Conservation (phyloP, 768 basidiomycete species). For the Hemileccinum impolitum region DNA sequence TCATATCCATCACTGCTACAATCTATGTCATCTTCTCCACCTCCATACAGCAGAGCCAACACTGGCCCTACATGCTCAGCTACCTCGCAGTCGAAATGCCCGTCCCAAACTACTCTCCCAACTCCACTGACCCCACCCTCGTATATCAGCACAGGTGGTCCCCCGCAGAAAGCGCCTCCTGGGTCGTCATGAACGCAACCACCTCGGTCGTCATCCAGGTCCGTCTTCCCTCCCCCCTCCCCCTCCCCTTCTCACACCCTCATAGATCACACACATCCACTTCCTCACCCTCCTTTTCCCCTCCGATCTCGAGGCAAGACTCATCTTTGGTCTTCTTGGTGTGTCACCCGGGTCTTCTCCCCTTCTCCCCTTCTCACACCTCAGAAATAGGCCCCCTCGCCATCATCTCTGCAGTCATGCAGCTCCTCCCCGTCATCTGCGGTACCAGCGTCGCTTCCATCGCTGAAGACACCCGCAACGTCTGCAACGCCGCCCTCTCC, state of each 20-base stretch:
- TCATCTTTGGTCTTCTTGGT: slow-evolving; percentile 86
- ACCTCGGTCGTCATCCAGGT: slow-evolving; percentile 86
- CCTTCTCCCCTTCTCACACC: not conserved
- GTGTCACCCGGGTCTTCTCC: slow-evolving; percentile 18
- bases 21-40: slow-evolving; percentile 69
- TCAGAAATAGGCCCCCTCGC: slow-evolving; percentile 70
- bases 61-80: slow-evolving; percentile 95
- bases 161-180: slow-evolving; percentile 60
- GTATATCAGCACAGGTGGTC: slow-evolving; percentile 50
- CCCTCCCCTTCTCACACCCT: not conserved
- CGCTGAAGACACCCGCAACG: slow-evolving; percentile 79
- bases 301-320: slow-evolving; percentile 78
- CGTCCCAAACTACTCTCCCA: slow-evolving; percentile 16
- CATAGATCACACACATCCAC: slow-evolving; percentile 93
- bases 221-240: slow-evolving; percentile 18
- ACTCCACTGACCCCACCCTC: slow-evolving; percentile 23
- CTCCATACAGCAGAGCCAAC: slow-evolving; percentile 56
- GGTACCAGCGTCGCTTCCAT: slow-evolving; percentile 41
- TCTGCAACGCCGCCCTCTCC: slow-evolving; percentile 95
- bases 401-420: slow-evolving; percentile 77
- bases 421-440: slow-evolving; percentile 65
- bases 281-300: slow-evolving; percentile 95
- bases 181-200: slow-evolving; percentile 86
- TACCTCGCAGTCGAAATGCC: slow-evolving; percentile 79
- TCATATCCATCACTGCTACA: slow-evolving; percentile 74